Evolutionary conservation across 179 eudicot species (phyloP).

Genomic region (Silene coronaria): DNA sequence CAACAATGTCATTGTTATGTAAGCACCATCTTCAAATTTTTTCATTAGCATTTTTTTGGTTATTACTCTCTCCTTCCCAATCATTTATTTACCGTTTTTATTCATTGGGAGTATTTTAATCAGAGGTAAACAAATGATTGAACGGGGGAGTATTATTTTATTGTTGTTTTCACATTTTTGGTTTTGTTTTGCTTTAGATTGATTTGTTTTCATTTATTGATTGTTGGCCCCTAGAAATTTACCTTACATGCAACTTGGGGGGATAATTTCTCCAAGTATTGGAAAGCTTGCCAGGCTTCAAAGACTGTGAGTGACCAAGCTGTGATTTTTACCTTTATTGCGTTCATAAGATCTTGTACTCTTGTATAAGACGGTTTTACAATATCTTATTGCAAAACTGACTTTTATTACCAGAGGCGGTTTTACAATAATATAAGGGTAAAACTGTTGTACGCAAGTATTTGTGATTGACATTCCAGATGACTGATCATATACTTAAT

Average conservation of each 20-base stretch:
- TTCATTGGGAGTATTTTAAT: too few relatives aligned
- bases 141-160: background rate
- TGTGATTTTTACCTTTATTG: background rate
- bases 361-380: too few relatives aligned
- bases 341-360: too few relatives aligned
- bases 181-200: background rate
- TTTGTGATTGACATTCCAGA: background rate
- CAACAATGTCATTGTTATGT: slow-evolving; percentile 66
- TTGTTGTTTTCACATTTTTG: background rate
- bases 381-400: too few relatives aligned
- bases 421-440: too few relatives aligned
- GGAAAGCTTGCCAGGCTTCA: slow-evolving; percentile 71
- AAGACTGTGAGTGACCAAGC: slow-evolving; percentile 62
- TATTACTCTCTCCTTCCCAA: too few relatives aligned
- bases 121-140: too few relatives aligned
- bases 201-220: background rate
- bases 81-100: too few relatives aligned
- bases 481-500: background rate
- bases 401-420: too few relatives aligned
- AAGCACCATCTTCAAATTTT: slow-evolving; percentile 14
- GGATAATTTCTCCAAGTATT: slow-evolving; percentile 81
- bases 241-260: slow-evolving; percentile 82
- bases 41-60: background rate
- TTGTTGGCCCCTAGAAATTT: slow-evolving; percentile 54
- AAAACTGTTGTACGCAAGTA: too few relatives aligned